Evolutionary conservation across 2,329 filamentous ascomycete species (phyloP).

Genomic region (Xylariales sp.): DNA sequence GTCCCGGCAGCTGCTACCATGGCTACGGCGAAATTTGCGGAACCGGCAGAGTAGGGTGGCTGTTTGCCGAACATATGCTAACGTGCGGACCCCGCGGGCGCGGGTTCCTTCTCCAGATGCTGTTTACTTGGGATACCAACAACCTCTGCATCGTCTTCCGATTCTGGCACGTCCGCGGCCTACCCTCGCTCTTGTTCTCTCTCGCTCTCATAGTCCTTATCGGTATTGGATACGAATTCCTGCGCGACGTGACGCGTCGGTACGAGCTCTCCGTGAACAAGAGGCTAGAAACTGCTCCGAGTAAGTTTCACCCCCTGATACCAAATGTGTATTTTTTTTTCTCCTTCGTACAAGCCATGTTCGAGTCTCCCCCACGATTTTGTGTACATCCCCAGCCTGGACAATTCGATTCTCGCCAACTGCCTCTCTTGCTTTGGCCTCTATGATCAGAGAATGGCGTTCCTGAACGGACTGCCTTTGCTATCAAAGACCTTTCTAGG

Average conservation of each 20-base stretch:
- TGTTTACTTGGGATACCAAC: conserved; percentile 92
- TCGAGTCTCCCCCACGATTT: neutral
- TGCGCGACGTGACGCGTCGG: conserved; percentile 70
- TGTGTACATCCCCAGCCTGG: conserved; percentile 1
- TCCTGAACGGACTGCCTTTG: too few species aligned
- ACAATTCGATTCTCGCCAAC: neutral
- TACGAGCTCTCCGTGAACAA: conserved; percentile 63
- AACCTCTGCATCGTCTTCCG: conserved; percentile 96
- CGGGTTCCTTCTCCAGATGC: conserved; percentile 60
- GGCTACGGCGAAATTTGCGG: too few species aligned
- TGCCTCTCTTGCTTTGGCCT: neutral
- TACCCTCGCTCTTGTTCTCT: conserved; percentile 72
- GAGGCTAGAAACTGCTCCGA: conserved; percentile 43
- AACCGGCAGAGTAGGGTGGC: too few species aligned
- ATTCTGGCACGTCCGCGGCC: conserved; percentile 80
- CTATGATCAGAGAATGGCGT: too few species aligned
- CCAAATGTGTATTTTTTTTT: too few species aligned
- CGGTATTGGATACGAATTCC: conserved; percentile 86
- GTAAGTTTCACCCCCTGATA: conserved; percentile 40
- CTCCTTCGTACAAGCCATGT: neutral
- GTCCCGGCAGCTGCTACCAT: too few species aligned
- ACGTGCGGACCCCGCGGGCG: neutral
- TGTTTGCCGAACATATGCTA: too few species aligned
- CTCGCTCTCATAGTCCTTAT: conserved; percentile 78
- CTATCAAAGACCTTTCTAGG: too few species aligned